phyloP scores from a whole-genome alignment of 345 rosid species.

The Angophora floribunda region DNA sequence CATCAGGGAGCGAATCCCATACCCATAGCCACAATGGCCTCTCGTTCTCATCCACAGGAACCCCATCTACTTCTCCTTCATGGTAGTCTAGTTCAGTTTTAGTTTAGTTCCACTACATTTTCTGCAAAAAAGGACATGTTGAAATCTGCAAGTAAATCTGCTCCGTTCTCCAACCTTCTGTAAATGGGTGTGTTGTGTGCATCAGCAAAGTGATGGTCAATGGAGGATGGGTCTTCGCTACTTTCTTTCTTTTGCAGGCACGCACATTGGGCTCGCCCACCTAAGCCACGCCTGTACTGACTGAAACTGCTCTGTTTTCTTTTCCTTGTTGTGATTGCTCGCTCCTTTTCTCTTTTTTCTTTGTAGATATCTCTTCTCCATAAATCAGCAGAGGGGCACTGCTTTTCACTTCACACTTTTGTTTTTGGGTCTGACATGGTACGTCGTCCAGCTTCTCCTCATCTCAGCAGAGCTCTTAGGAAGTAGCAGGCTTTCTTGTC shows the following conservation, averaged over 20 bases:
- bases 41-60: slow-evolving; percentile 57
- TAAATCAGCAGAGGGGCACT: background rate
- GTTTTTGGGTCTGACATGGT: background rate
- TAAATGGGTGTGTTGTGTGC: background rate
- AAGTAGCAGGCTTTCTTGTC: background rate
- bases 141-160: background rate
- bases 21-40: slow-evolving; percentile 37
- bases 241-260: background rate
- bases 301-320: background rate
- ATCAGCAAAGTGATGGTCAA: background rate
- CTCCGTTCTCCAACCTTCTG: background rate
- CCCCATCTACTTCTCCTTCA: slow-evolving; percentile 81
- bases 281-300: slow-evolving; percentile 11
- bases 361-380: background rate
- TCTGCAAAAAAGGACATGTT: background rate
- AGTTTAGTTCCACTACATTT: background rate
- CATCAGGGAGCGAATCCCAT: slow-evolving; percentile 34
- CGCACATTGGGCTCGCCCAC: background rate
- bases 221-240: background rate
- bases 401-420: background rate
- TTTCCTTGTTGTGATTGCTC: background rate
- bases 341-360: background rate
- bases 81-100: slow-evolving; percentile 26
- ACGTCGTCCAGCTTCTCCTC: background rate
- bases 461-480: background rate